phyloP scores from a whole-genome alignment of 2,329 filamentous ascomycete species.

The Monosporascus sp. region DNA sequence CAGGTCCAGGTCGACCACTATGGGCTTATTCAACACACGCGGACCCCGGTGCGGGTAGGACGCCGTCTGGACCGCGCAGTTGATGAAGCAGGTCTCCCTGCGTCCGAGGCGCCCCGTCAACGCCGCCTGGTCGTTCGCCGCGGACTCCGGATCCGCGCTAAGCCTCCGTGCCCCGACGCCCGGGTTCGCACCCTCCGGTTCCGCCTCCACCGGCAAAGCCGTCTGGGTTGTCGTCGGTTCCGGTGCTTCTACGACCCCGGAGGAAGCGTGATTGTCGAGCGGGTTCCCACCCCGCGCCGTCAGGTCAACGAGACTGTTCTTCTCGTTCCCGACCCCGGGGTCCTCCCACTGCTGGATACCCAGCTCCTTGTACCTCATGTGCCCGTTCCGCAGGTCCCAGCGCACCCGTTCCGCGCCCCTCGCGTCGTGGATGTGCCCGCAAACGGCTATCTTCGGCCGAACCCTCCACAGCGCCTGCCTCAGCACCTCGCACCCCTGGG shows the following conservation, averaged over 20 bases:
- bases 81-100: conserved; percentile 71
- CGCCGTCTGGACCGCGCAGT: conserved; percentile 68
- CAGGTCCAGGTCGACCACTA: conserved; percentile 77
- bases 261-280: conserved; percentile 43
- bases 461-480: conserved; percentile 52
- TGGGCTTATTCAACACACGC: conserved; percentile 68
- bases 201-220: neutral
- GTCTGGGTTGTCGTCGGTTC: neutral
- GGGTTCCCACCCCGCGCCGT: conserved; percentile 37
- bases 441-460: conserved; percentile 59
- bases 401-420: conserved; percentile 57
- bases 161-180: conserved; percentile 31
- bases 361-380: conserved; percentile 40
- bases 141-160: conserved; percentile 35
- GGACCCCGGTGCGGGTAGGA: conserved; percentile 57
- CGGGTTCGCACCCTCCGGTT: conserved; percentile 10
- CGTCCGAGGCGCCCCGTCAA: conserved; percentile 39
- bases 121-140: conserved; percentile 34
- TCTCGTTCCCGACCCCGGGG: conserved; percentile 47
- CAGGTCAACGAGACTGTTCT: conserved; percentile 59
- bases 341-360: conserved; percentile 50
- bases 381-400: conserved; percentile 46
- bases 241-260: neutral
- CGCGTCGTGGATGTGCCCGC: conserved; percentile 67
- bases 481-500: conserved; percentile 56